A percentile compares a stretch with the other conserved stretches of the same genome.
These are phyloP conservation scores for Suillus americanus DNA, from an alignment of 768 basidiomycete genomes.

Conservation along the genomic window DNA sequence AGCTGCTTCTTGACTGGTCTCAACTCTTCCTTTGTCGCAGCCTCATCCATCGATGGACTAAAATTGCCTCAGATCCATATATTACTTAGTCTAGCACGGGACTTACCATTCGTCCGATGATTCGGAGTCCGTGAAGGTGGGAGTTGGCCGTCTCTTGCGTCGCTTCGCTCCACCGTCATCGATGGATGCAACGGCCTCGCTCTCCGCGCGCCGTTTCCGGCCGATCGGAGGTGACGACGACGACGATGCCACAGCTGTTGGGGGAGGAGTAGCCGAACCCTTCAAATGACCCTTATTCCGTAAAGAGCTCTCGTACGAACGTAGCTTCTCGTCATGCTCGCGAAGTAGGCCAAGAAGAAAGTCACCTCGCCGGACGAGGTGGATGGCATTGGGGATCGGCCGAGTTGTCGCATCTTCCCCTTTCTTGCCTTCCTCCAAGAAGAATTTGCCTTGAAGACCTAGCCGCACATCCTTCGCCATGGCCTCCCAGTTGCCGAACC, in stretches of 20 bases:
- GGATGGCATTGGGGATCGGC: conserved; percentile 96
- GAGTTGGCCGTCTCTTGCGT: conserved; percentile 91
- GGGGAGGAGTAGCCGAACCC: conserved; percentile 73
- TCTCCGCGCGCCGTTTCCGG: conserved; percentile 78
- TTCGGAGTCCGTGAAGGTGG: conserved; percentile 93
- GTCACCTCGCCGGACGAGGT: conserved; percentile 95
- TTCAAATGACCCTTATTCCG: conserved; percentile 70
- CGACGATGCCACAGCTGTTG: conserved; percentile 66
- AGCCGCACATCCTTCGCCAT: conserved; percentile 89
- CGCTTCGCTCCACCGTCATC: conserved; percentile 70
- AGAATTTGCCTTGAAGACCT: conserved; percentile 89
- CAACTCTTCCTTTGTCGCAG: conserved; percentile 88
- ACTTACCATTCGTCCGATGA: conserved; percentile 89
- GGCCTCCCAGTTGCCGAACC: conserved; percentile 96
- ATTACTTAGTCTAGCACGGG: conserved; percentile 1
- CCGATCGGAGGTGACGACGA: conserved; percentile 44
- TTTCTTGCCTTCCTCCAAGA: conserved; percentile 97
- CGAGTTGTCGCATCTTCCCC: conserved; percentile 80
- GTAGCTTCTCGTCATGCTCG: conserved; percentile 89
- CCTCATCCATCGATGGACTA: conserved; percentile 95
- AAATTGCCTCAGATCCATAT: conserved; percentile 9
- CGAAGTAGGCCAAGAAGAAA: conserved; percentile 83
- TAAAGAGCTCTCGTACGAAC: conserved; percentile 81
- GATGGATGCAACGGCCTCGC: conserved; percentile 80
- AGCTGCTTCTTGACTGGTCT: conserved; percentile 97